These are phyloP conservation scores for Cladosporium austrohemisphaericum DNA, from an alignment of 2,329 filamentous ascomycete genomes.

Conservation along the genomic window DNA sequence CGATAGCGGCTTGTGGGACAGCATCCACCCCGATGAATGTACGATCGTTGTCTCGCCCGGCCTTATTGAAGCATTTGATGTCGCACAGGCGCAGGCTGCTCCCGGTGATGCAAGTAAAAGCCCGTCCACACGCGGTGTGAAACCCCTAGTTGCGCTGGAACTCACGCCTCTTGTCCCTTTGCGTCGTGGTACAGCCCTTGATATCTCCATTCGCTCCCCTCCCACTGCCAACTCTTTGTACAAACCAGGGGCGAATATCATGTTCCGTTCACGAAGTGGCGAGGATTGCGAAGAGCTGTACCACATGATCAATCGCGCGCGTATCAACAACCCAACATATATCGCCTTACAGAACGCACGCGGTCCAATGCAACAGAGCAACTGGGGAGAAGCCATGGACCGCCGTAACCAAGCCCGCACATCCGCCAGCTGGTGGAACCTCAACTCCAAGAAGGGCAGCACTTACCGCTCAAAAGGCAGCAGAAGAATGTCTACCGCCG, in stretches of 20 bases:
- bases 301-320: slow-evolving; percentile 77
- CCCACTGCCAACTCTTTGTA: slow-evolving; percentile 70
- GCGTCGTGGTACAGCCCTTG: slow-evolving; percentile 83
- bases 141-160: slow-evolving; percentile 67
- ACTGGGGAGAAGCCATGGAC: slow-evolving; percentile 51
- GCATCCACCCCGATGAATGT: slow-evolving; percentile 59
- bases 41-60: slow-evolving; percentile 61
- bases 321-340: slow-evolving; percentile 90
- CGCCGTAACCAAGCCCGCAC: slow-evolving; percentile 47
- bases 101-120: slow-evolving; percentile 39
- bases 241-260: slow-evolving; percentile 69
- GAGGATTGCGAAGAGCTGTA: slow-evolving; percentile 81
- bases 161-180: slow-evolving; percentile 89
- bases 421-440: slow-evolving; percentile 48
- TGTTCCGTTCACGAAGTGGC: slow-evolving; percentile 76
- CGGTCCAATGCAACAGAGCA: slow-evolving; percentile 49
- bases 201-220: slow-evolving; percentile 89
- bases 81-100: slow-evolving; percentile 42
- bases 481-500: slow-evolving; percentile 52
- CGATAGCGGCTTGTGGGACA: slow-evolving; percentile 60
- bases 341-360: slow-evolving; percentile 72
- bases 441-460: slow-evolving; percentile 51
- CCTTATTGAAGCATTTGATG: slow-evolving; percentile 61
- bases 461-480: slow-evolving; percentile 56
- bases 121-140: slow-evolving; percentile 35